Evolutionary conservation across 2,329 filamentous ascomycete species (phyloP), one percentile per base, ranked within the genome.

Genomic region (Leptographium procerum): DNA sequence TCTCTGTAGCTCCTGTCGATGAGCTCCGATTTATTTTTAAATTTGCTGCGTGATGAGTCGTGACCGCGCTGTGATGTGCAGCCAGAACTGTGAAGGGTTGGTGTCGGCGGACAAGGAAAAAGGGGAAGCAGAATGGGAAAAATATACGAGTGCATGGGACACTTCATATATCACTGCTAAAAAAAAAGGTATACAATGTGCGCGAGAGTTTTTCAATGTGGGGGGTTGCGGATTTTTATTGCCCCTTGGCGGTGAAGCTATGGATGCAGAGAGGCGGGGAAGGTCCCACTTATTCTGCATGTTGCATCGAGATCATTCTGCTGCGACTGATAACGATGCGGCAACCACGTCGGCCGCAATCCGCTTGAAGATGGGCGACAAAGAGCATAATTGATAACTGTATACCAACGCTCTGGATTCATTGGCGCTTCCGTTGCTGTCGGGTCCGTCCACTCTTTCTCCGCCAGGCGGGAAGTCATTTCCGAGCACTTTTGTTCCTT

Each of bases 361-460:
- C 7, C 72, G 76, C 64, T 78, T 75, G 67, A 92, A 91, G 10
- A 91, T 73, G 55, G 83, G 82, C 61, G 76, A 82, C 43, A 92
- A 72, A 40, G 86, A 89, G 69, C 88, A 92, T 61, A 78, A 75
- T 63, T 77, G 77, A 69, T 92, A 92, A 70, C 90, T 91, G 57
- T 86, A 79, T 43, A 87, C 84, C 64, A 92, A 69, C 13, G 76
- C 66, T 22, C 69, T 7, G n/a, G 26, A 29, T 13, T 53, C 28
- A 10, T 6, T 10, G 16, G 29, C 29, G 60, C 64, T 24, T 60
- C 56, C 59, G 53, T 64, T 62, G 19, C 62, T 61, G 55, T 70
- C 61, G n/a, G 59, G 8, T 9, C 31, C 40, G 19, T 24, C 19
- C 9, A 28, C 36, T 19, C 7, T 16, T 10, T 26, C 22, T 19